phyloP scores from a whole-genome alignment of 495 filamentous ascomycete genomes.

The Achaetomiella virescens region DNA sequence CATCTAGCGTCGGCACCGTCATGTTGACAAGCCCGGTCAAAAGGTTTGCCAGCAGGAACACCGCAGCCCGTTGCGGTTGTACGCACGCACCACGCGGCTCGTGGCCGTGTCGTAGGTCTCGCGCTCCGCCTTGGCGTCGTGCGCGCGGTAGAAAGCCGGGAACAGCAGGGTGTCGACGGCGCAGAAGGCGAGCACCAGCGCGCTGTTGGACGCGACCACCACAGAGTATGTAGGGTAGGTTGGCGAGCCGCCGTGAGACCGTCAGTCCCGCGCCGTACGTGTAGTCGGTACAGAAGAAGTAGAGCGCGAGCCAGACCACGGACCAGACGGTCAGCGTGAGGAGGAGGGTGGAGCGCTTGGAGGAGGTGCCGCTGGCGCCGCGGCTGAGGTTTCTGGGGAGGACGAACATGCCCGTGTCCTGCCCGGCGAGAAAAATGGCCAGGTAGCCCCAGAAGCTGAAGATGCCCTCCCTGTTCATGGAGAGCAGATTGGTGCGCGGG shows the following conservation, averaged over 20 bases:
- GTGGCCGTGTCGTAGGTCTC: slow-evolving; percentile 60
- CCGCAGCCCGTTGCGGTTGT: slow-evolving; percentile 79
- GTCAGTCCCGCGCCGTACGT: slow-evolving; percentile 61
- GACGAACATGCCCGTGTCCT: slow-evolving; percentile 70
- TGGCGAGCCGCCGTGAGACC: slow-evolving; percentile 85
- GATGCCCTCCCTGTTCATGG: slow-evolving; percentile 87
- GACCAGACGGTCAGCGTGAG: slow-evolving; percentile 54
- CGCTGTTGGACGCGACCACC: slow-evolving; percentile 81
- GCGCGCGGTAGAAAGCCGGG: slow-evolving; percentile 57
- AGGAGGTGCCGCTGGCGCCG: slow-evolving; percentile 20
- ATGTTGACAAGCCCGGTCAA: slow-evolving; percentile 86
- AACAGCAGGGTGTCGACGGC: slow-evolving; percentile 71
- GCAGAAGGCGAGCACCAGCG: slow-evolving; percentile 71
- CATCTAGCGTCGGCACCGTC: slow-evolving; percentile 70
- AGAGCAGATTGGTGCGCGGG: slow-evolving; percentile 67
- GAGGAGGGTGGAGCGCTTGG: slow-evolving; percentile 51
- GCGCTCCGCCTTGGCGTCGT: slow-evolving; percentile 44
- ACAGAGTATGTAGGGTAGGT: slow-evolving; percentile 91
- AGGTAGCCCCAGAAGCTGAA: slow-evolving; percentile 92
- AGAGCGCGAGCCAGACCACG: slow-evolving; percentile 60
- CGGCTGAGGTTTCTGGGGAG: slow-evolving; percentile 55
- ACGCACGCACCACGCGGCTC: slow-evolving; percentile 70
- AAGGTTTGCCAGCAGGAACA: slow-evolving; percentile 87
- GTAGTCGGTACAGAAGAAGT: slow-evolving; percentile 58
- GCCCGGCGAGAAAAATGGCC: slow-evolving; percentile 88